These are phyloP conservation scores for Bjerkandera adusta DNA, from an alignment of 1,284 basidiomycete genomes.

Conservation along the genomic window DNA sequence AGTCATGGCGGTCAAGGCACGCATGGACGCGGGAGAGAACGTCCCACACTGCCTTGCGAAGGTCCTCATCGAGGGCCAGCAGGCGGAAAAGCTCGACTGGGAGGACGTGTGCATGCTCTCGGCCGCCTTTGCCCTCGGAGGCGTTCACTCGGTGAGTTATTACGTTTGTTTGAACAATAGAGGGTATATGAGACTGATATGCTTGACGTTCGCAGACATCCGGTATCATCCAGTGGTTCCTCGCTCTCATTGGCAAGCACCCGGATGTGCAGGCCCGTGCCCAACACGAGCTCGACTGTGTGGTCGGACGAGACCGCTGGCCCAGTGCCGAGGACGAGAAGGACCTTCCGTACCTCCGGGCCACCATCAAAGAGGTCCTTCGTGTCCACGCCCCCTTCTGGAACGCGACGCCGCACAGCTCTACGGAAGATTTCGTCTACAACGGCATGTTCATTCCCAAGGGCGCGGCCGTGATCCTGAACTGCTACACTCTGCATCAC, in stretches of 20 bases:
- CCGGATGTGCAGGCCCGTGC: constrained; percentile 21
- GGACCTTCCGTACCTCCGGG: constrained; percentile 14
- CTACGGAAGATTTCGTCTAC: constrained; percentile 38
- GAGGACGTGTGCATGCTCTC: constrained; percentile 39
- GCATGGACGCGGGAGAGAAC: constrained; percentile 25
- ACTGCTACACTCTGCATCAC: constrained; percentile 39
- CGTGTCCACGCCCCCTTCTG: constrained; percentile 27
- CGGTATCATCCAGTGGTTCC: constrained; percentile 21
- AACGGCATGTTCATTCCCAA: constrained; percentile 39
- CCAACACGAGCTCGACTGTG: constrained; percentile 15
- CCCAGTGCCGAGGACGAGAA: constrained; percentile 18
- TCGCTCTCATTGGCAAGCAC: constrained; percentile 19
- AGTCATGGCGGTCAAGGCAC: constrained; percentile 22
- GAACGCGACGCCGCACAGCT: constrained; percentile 36
- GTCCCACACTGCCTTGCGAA: constrained; percentile 35
- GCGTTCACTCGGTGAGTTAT: constrained; percentile 37
- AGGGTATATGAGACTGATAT: neutral
- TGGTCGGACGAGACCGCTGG: constrained; percentile 18
- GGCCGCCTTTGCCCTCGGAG: constrained; percentile 38
- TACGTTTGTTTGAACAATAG: neutral
- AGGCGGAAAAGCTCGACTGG: constrained; percentile 37
- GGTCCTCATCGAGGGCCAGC: constrained; percentile 33
- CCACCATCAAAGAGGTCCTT: constrained; percentile 20
- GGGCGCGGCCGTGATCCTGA: constrained; percentile 37
- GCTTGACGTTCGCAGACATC: constrained; percentile 15